Evolutionary conservation across 805 yeast genomes (phyloP), one percentile per base, ranked within the genome.

Genomic region (Candida saitoana): DNA sequence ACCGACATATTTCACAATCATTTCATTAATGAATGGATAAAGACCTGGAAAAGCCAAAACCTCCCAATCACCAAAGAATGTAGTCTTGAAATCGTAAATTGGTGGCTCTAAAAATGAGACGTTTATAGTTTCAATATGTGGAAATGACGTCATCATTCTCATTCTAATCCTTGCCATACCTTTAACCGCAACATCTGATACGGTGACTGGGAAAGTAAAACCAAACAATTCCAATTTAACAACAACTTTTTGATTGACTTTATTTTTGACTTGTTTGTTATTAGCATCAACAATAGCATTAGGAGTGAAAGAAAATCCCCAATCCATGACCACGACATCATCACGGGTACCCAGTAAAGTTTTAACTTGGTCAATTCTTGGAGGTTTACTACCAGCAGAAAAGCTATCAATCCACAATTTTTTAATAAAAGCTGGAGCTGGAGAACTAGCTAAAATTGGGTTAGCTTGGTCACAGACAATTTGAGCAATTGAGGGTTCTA

Each of bases 251-350:
- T 90, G 95, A 62, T 90, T 89, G 34, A 89, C 90, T 51, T 80
- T 81, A 60, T 82, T 87, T 58, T 83, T 87, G 62, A 84, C 61
- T 63, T 93, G 97, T 55, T 91, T 87, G 19, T 82, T 80, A 42
- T 88, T 87, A 52, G 88, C 69, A 62, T 93, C 99, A 33, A 84
- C 84, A 38, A 79, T 63, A 31, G 89, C 85, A 63, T 87, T 88
- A n/a, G 99, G 99, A 19, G 87, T 84, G 69, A 90, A 87, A 1
- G 96, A 86, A 34, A 85, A 77, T 33, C 82, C 84, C 97, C 97
- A 91, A 64, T 93, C 99, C 96, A 93, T 93, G 40, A 95, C 96
- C 8, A 91, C 95, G 40, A 93, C 84, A 57, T 91, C 96, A 47
- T 84, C 85, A 22, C 80, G 82, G n/a, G 97, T 91, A 48, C 91